Conservation (phyloP, 2,329 filamentous ascomycete species). For the Grosmannia clavigera region DNA sequence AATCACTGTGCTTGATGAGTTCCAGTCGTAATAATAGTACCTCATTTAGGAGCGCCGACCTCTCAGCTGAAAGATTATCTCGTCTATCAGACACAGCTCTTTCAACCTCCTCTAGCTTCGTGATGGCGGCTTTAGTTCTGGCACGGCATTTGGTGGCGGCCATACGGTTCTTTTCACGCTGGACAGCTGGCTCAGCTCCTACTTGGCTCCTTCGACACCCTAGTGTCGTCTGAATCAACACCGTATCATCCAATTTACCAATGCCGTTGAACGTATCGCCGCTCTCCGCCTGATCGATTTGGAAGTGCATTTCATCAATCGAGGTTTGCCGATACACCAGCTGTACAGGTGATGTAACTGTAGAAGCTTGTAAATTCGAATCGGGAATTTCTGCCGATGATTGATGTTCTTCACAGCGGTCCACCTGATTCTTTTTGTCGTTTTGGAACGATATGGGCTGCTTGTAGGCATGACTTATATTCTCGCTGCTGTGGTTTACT, state of each 20-base stretch:
- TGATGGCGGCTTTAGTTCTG: conserved; percentile 17
- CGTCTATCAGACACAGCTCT: conserved; percentile 9
- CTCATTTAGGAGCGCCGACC: conserved; percentile 15
- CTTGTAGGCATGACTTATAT: not conserved
- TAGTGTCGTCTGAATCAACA: not conserved
- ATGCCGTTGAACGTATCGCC: not conserved
- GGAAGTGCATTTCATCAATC: not conserved
- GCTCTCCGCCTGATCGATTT: not conserved
- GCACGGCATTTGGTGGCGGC: conserved; percentile 20
- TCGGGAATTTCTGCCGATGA: not conserved
- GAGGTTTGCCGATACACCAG: not conserved
- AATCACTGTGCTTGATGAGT: conserved; percentile 17
- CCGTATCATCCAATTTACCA: not conserved
- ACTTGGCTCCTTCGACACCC: not conserved
- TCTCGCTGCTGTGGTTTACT: not conserved
- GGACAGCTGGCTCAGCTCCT: not conserved
- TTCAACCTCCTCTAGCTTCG: conserved; percentile 16
- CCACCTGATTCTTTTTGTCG: not conserved
- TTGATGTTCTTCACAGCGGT: not conserved
- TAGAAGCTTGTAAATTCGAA: not conserved
- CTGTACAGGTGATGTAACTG: not conserved
- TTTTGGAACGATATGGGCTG: not conserved
- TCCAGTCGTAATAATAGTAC: conserved; percentile 19
- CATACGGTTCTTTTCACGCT: conserved; percentile 16
- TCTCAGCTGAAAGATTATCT: conserved; percentile 12